These are phyloP conservation scores for Neoscytalidium dimidiatum DNA, from an alignment of 2,329 filamentous ascomycete genomes.

Conservation along the genomic window DNA sequence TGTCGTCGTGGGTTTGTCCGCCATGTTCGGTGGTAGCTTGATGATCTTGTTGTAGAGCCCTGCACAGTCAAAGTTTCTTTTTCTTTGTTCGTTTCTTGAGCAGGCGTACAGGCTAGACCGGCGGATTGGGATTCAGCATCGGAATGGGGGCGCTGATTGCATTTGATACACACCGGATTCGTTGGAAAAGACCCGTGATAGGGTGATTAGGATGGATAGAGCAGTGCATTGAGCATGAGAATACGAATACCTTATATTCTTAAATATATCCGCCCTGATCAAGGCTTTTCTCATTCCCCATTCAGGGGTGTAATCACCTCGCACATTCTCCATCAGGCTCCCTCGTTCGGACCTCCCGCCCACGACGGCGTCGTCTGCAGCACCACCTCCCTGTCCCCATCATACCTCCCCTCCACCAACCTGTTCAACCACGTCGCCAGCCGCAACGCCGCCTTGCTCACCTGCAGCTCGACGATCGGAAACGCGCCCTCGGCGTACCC, in stretches of 20 bases:
- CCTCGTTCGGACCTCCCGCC: background rate
- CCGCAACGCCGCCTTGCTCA: conserved; percentile 43
- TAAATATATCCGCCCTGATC: background rate
- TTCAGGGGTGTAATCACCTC: background rate
- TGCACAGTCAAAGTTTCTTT: background rate
- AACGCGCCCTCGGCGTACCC: conserved; percentile 42
- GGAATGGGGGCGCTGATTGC: background rate
- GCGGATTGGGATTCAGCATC: background rate
- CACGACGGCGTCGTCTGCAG: conserved; percentile 20
- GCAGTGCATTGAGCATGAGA: background rate
- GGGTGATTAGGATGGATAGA: background rate
- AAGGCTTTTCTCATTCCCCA: conserved; percentile 21
- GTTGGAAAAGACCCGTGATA: too few relatives aligned
- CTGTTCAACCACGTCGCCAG: conserved; percentile 43
- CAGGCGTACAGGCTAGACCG: conserved; percentile 19
- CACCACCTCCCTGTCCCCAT: conserved; percentile 23
- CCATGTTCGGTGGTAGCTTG: conserved; percentile 17
- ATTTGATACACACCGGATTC: background rate
- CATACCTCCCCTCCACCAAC: conserved; percentile 28
- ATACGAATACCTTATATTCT: background rate
- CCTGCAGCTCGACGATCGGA: conserved; percentile 43
- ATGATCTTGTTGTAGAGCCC: conserved; percentile 9
- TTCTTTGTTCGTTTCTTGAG: background rate
- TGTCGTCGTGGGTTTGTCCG: background rate
- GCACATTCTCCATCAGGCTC: background rate